Evolutionary conservation across 345 rosid species (phyloP).

Genomic region (Salix purpurea): DNA sequence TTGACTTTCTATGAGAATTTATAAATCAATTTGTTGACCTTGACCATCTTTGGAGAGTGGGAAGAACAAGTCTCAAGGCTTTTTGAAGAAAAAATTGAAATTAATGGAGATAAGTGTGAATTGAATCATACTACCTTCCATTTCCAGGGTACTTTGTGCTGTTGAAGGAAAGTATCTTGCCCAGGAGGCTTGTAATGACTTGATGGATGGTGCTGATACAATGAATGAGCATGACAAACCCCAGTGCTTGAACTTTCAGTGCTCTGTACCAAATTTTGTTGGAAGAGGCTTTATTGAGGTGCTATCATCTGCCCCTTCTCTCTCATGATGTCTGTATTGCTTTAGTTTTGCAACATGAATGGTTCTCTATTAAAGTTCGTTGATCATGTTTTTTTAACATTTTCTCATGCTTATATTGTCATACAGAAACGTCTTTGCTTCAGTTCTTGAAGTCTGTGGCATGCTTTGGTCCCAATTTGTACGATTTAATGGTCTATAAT

Average conservation of each 20-base stretch:
- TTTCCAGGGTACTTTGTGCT: constrained; percentile 84
- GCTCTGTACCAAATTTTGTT: constrained; percentile 50
- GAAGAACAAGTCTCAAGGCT: neutral
- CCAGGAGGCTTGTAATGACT: constrained; percentile 53
- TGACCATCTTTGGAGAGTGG: neutral
- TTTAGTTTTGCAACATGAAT: neutral
- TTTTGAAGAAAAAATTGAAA: neutral
- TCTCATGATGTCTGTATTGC: neutral
- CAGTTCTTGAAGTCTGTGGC: neutral
- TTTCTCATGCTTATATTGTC: neutral
- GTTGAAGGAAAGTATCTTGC: constrained; percentile 79
- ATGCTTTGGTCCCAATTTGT: neutral
- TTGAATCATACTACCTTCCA: neutral
- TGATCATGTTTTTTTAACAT: neutral
- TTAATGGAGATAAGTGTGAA: neutral
- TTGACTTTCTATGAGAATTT: neutral
- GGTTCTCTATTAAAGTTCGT: neutral
- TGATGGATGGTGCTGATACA: constrained; percentile 37
- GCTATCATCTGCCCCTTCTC: constrained; percentile 3
- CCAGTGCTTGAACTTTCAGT: constrained; percentile 56
- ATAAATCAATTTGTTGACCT: neutral
- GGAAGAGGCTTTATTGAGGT: constrained; percentile 99
- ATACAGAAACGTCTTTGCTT: neutral
- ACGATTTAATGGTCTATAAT: neutral
- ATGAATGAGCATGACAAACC: constrained; percentile 45